Percentiles rank a stretch among this genome's conserved stretches.
Conservation (phyloP, 2,329 filamentous ascomycete species). For the Intubia oerlemansii region DNA sequence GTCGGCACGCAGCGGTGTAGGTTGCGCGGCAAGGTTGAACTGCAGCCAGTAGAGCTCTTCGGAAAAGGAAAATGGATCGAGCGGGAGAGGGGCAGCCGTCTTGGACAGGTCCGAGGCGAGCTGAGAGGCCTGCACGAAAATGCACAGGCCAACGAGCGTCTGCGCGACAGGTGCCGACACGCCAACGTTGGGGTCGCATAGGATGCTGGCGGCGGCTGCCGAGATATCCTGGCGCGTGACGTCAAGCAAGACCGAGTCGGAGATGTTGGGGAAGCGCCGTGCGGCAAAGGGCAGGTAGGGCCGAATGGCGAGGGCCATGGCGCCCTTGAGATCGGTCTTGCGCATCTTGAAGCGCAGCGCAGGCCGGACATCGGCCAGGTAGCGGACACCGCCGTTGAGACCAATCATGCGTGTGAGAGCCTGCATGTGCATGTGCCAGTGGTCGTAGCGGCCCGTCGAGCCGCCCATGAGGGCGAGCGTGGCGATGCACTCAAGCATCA, state of each 20-base stretch:
- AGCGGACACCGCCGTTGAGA: slow-evolving; percentile 9
- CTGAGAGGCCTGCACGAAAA: slow-evolving; percentile 10
- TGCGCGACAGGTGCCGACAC: slow-evolving; percentile 9
- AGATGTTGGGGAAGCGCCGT: slow-evolving; percentile 9
- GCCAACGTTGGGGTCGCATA: slow-evolving; percentile 8
- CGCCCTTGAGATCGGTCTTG: slow-evolving; percentile 17
- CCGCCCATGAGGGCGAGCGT: slow-evolving; percentile 13
- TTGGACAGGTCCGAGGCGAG: slow-evolving; percentile 7
- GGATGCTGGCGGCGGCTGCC: slow-evolving; percentile 7
- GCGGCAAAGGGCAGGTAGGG: slow-evolving; percentile 14
- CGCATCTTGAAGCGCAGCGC: slow-evolving; percentile 7
- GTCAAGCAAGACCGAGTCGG: slow-evolving; percentile 8
- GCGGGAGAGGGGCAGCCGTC: slow-evolving; percentile 4
- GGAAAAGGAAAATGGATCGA: slow-evolving; percentile 13
- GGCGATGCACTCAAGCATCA: slow-evolving; percentile 14
- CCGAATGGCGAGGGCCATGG: slow-evolving; percentile 11
- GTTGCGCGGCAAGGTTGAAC: slow-evolving; percentile 11
- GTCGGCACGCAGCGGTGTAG: slow-evolving; percentile 11
- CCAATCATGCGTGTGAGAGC: slow-evolving; percentile 14
- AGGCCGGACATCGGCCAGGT: slow-evolving; percentile 4
- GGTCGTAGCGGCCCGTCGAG: slow-evolving; percentile 15
- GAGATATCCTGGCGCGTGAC: slow-evolving; percentile 5
- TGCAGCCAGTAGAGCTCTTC: slow-evolving; percentile 14
- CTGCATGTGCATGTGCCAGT: slow-evolving; percentile 18
- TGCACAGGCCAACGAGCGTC: slow-evolving; percentile 10